These are phyloP conservation scores for Sungouiella blattae DNA, from an alignment of 805 yeast species.

Conservation along the genomic window DNA sequence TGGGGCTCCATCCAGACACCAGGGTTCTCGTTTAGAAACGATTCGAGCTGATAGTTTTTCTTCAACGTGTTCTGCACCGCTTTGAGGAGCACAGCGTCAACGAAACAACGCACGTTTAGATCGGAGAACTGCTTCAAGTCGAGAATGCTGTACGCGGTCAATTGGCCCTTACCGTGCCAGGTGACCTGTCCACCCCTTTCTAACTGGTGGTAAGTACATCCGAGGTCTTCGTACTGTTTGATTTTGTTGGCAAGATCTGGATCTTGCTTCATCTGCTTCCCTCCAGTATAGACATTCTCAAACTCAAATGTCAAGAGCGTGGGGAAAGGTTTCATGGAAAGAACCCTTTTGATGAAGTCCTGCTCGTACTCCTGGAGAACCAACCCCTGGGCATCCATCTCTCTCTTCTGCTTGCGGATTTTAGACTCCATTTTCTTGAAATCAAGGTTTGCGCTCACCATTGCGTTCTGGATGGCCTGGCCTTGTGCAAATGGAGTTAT, in stretches of 20 bases:
- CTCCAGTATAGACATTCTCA: conserved; percentile 85
- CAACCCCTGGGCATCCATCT: conserved; percentile 37
- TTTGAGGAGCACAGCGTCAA: conserved; percentile 55
- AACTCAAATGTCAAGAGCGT: conserved; percentile 80
- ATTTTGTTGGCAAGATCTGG: conserved; percentile 32
- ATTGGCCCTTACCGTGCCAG: conserved; percentile 95
- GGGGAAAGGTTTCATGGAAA: conserved; percentile 53
- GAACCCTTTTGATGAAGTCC: conserved; percentile 39
- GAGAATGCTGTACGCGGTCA: conserved; percentile 74
- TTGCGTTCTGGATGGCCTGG: conserved; percentile 49
- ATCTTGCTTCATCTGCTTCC: conserved; percentile 69
- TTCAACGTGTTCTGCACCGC: conserved; percentile 49
- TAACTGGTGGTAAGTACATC: conserved; percentile 71
- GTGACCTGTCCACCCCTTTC: conserved; percentile 95
- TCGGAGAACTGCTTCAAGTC: conserved; percentile 57
- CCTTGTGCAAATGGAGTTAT: conserved; percentile 45
- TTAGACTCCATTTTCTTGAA: conserved; percentile 52
- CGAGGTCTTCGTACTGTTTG: conserved; percentile 25
- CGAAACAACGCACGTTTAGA: conserved; percentile 62
- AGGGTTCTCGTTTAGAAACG: conserved; percentile 62
- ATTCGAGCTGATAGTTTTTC: conserved; percentile 38
- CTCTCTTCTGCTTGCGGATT: conserved; percentile 38
- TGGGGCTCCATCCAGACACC: conserved; percentile 75
- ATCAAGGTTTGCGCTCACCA: conserved; percentile 56
- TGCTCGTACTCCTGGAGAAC: conserved; percentile 47